These are phyloP conservation scores for Vigna nakashimae DNA, from an alignment of 306 rosid species.

Conservation along the genomic window DNA sequence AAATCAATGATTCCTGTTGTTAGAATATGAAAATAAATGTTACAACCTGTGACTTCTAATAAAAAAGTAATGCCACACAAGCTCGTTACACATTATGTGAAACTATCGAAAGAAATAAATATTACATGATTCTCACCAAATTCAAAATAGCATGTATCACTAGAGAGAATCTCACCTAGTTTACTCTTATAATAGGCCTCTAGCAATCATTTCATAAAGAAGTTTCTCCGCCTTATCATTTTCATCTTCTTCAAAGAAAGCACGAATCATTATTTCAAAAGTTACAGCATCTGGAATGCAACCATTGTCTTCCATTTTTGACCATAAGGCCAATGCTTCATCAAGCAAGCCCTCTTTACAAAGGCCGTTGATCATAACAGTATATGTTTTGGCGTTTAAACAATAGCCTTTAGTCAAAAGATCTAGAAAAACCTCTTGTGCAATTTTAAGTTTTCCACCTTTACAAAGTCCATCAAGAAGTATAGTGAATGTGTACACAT, in stretches of 20 bases:
- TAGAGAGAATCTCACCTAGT: background rate
- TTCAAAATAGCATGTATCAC: background rate
- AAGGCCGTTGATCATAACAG: background rate
- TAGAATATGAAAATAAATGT: background rate
- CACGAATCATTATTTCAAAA: background rate
- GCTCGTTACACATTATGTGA: background rate
- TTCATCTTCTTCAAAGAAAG: background rate
- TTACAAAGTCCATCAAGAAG: background rate
- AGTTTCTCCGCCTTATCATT: background rate
- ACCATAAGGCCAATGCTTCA: background rate
- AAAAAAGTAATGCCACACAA: background rate
- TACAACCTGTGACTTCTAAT: background rate
- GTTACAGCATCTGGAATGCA: background rate
- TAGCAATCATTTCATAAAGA: background rate
- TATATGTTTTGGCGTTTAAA: background rate
- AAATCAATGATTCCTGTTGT: background rate
- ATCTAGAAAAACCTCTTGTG: background rate
- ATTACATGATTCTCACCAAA: background rate
- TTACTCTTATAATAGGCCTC: background rate
- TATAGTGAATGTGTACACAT: background rate
- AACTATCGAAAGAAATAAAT: background rate
- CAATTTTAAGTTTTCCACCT: background rate
- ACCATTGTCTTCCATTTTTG: background rate
- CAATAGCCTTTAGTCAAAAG: background rate
- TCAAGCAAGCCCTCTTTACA: background rate